A percentile compares a stretch with the other conserved stretches of the same genome.
Conservation (phyloP, 352 stramenopile species). For the Paralagenidium karlingii region DNA sequence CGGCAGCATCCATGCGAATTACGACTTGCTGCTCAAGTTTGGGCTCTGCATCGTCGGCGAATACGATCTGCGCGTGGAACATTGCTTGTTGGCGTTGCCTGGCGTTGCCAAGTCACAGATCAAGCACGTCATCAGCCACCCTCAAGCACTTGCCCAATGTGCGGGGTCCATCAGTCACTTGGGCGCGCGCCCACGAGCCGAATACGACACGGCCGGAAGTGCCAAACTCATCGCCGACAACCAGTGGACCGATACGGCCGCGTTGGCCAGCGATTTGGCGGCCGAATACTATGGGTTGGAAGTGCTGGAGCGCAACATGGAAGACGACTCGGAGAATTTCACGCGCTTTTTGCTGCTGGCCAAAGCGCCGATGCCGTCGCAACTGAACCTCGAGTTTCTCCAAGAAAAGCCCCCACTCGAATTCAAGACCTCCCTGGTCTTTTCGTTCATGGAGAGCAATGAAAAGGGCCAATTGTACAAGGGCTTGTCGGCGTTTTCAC, state of each 20-base stretch:
- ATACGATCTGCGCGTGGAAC: conserved; percentile 69
- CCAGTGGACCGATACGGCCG: conserved; percentile 72
- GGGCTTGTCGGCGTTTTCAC: conserved; percentile 42
- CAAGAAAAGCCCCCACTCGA: conserved; percentile 4
- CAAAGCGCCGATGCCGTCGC: conserved; percentile 61
- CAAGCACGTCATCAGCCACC: conserved; percentile 94
- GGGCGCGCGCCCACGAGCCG: conserved; percentile 62
- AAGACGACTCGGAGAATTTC: conserved; percentile 89
- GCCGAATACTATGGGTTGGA: conserved; percentile 90
- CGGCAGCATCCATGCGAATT: conserved; percentile 94
- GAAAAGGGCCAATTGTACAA: conserved; percentile 47
- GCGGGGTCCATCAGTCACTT: conserved; percentile 88
- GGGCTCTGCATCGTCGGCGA: conserved; percentile 52
- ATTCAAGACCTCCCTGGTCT: conserved; percentile 66
- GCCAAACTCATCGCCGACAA: conserved; percentile 94
- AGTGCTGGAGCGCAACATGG: conserved; percentile 75
- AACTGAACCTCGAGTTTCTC: conserved; percentile 17
- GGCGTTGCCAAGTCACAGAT: conserved; percentile 83
- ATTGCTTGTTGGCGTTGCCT: conserved; percentile 87
- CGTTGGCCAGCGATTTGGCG: conserved; percentile 93
- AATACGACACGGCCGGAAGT: conserved; percentile 95
- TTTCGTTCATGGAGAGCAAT: conserved; percentile 55
- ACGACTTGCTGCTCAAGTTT: conserved; percentile 73
- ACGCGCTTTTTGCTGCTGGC: conserved; percentile 90
- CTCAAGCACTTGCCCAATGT: conserved; percentile 94